phyloP scores from a whole-genome alignment of 2,329 filamentous ascomycete species.

The Penicillium italicum region DNA sequence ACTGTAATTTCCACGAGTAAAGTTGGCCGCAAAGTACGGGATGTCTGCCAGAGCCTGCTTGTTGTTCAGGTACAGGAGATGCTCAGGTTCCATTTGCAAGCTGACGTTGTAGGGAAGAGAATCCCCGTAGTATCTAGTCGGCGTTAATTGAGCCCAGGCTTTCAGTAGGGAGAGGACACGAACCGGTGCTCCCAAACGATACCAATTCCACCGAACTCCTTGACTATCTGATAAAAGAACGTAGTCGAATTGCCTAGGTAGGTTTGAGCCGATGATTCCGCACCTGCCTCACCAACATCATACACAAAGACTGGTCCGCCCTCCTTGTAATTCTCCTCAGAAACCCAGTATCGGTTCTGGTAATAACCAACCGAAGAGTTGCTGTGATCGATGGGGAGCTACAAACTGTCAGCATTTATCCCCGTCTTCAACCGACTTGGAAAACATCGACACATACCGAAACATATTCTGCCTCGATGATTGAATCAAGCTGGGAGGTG shows the following conservation, averaged over 20 bases:
- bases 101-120: slow-evolving; percentile 39
- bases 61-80: slow-evolving; percentile 43
- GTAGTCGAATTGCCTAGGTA: slow-evolving; percentile 30
- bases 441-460: slow-evolving; percentile 4
- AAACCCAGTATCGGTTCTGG: slow-evolving; percentile 55
- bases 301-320: slow-evolving; percentile 54
- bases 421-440: no score
- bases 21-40: slow-evolving; percentile 44
- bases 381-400: slow-evolving; percentile 37
- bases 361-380: slow-evolving; percentile 46
- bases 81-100: slow-evolving; percentile 36
- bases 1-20: slow-evolving; percentile 31
- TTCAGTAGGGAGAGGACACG: background rate
- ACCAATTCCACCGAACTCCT: slow-evolving; percentile 39
- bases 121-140: slow-evolving; percentile 42
- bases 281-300: slow-evolving; percentile 47
- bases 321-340: slow-evolving; percentile 53
- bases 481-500: background rate
- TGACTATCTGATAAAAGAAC: slow-evolving; percentile 32
- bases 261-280: slow-evolving; percentile 39
- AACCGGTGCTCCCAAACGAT: slow-evolving; percentile 46
- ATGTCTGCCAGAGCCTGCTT: slow-evolving; percentile 46
- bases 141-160: slow-evolving; percentile 2
- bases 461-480: slow-evolving; percentile 2
- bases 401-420: background rate